Evolutionary conservation across 306 rosid genomes (phyloP), one percentile per base, ranked within the genome.

Genomic region (Luffa aegyptiaca): DNA sequence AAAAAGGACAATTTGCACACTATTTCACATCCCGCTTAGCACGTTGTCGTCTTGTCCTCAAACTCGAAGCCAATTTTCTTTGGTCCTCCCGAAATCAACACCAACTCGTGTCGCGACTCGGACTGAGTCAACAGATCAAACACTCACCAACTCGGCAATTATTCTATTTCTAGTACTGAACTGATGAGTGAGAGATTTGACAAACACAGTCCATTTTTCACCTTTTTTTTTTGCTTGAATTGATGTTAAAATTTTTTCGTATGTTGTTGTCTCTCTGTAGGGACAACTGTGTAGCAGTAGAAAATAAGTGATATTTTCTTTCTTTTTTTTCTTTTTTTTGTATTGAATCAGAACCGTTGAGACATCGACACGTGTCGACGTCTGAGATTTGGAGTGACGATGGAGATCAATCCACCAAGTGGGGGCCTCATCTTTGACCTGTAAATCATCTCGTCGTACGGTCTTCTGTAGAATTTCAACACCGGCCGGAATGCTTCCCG

Each of bases 361-460:
- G 98, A 95, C 52, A 91, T 83, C 0, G 98, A 95, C 77, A 91
- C 87, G 92, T 95, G 97, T 72, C 96, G 96, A 13, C 97, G 92
- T 82, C 92, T 85, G 10, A 91, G 17, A 13, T 95, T 93, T 0
- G 97, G 97, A 14, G 97, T 90, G 42, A 91, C 98, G 21, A 93
- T 93, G 85, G 99, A 96, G 82, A 95, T 89, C 46, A 95, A 91
- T 36, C 99, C 99, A 3, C 99, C 99, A 0, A 92, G 96, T 75
- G 98, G 98, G 76, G 98, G 97, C 86, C 94, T 66, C 98, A 94
- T 94, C 93, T 94, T 94, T 64, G 98, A 90, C 90, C 98, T 81
- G 81, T 94, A 94, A 0, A 92, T 74, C 97, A 94, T 92, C 87
- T 94, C 98, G 16, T 94, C 97, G 84, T 94, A 94, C 42, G 96